phyloP scores from a whole-genome alignment of 805 yeast genomes.

The Blastobotrys muscicola region DNA sequence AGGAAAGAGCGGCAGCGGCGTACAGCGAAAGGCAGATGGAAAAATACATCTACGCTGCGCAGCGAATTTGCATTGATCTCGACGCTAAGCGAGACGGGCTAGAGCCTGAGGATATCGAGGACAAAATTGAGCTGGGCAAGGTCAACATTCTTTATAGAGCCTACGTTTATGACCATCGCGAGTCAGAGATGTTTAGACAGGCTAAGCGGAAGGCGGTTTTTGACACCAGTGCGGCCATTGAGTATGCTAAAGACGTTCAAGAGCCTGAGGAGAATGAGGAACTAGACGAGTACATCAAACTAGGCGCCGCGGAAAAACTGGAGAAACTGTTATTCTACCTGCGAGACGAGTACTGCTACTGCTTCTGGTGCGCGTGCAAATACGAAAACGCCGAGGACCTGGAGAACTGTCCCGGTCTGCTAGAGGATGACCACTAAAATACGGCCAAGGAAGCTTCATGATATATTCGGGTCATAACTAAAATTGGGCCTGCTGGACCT shows the following conservation, averaged over 20 bases:
- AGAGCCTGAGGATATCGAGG: slow-evolving; percentile 4
- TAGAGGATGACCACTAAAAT: slow-evolving; percentile 34
- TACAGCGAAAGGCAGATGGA: background rate
- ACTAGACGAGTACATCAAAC: slow-evolving; percentile 23
- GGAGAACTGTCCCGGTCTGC: slow-evolving; percentile 41
- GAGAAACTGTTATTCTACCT: slow-evolving; percentile 31
- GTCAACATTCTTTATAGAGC: slow-evolving; percentile 7
- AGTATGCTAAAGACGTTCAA: background rate
- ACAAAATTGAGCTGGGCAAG: slow-evolving; percentile 15
- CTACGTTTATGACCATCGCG: slow-evolving; percentile 4
- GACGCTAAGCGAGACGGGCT: slow-evolving; percentile 4
- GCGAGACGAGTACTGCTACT: slow-evolving; percentile 34
- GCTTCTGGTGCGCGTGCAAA: slow-evolving; percentile 42
- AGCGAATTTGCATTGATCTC: slow-evolving; percentile 6
- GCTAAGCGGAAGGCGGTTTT: background rate
- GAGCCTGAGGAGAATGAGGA: slow-evolving; percentile 17
- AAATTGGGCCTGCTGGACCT: slow-evolving; percentile 68
- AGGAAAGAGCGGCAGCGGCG: background rate
- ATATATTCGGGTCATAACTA: background rate
- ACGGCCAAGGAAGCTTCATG: background rate
- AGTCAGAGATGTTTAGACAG: slow-evolving; percentile 1
- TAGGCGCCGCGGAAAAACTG: slow-evolving; percentile 24
- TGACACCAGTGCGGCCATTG: background rate
- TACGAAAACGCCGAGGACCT: slow-evolving; percentile 34
- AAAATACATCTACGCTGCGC: slow-evolving; percentile 1